Conservation (phyloP, 129 eudicot species). For the Centella asiatica region DNA sequence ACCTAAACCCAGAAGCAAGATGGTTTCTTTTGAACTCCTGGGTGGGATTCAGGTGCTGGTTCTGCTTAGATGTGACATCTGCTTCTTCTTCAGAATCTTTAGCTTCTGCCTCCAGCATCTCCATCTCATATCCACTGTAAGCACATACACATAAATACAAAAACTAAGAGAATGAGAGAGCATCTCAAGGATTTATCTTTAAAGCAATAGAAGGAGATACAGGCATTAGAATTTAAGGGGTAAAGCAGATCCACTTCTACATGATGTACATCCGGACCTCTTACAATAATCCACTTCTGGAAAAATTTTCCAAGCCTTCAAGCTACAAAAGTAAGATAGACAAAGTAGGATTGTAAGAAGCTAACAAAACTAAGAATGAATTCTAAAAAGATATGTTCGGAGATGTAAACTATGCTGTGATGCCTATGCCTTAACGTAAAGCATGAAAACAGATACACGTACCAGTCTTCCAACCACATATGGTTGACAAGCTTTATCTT, state of each 20-base stretch:
- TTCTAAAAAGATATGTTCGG: too few species aligned
- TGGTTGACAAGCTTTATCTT: conserved; percentile 81
- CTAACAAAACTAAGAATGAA: too few species aligned
- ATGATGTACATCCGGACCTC: conserved; percentile 46
- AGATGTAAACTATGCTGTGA: neutral
- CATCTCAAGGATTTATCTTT: neutral
- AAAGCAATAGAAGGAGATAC: neutral
- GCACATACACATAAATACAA: neutral
- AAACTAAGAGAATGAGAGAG: neutral
- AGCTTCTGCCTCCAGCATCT: conserved; percentile 69
- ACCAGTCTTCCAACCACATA: conserved; percentile 92
- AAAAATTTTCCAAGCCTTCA: conserved; percentile 77
- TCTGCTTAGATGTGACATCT: neutral
- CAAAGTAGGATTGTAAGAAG: neutral
- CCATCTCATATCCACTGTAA: conserved; percentile 79
- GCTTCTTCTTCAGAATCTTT: conserved; percentile 71
- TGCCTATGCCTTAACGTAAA: neutral
- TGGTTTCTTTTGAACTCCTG: conserved; percentile 25
- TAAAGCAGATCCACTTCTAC: neutral
- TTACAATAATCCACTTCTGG: conserved; percentile 65
- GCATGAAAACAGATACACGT: conserved; percentile 2
- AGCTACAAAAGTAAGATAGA: conserved; percentile 36
- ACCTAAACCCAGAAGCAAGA: conserved; percentile 25
- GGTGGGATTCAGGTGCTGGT: conserved; percentile 20
- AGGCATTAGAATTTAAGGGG: too few species aligned